Conservation (phyloP, 371 early-diverging fungal genomes). For the Mucor indicus region DNA sequence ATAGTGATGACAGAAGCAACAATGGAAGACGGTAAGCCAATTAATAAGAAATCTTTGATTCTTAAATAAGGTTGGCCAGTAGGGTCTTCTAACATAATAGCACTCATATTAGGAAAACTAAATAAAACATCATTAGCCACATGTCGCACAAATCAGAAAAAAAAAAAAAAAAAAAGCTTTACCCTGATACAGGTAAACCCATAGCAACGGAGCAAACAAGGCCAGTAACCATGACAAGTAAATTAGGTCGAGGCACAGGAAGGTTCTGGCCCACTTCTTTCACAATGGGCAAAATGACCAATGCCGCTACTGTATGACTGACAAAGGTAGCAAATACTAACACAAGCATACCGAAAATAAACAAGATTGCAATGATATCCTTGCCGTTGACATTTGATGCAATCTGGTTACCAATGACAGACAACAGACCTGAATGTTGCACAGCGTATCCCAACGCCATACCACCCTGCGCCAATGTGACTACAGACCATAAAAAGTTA, state of each 20-base stretch:
- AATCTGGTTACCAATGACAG: slow-evolving; percentile 68
- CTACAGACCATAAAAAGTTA: slow-evolving; percentile 86
- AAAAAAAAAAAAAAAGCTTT: background rate
- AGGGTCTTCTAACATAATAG: slow-evolving; percentile 86
- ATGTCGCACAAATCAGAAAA: background rate
- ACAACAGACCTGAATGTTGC: slow-evolving; percentile 80
- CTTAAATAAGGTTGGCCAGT: slow-evolving; percentile 82
- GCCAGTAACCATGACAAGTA: slow-evolving; percentile 75
- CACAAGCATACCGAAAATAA: slow-evolving; percentile 61
- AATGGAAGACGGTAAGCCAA: slow-evolving; percentile 74
- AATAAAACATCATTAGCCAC: background rate
- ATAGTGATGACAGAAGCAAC: slow-evolving; percentile 66
- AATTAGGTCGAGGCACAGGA: slow-evolving; percentile 76
- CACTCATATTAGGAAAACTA: slow-evolving; percentile 86
- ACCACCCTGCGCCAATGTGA: slow-evolving; percentile 94
- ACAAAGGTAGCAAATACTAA: slow-evolving; percentile 87
- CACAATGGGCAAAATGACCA: slow-evolving; percentile 80
- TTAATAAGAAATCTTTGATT: slow-evolving; percentile 78
- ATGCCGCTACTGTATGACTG: slow-evolving; percentile 87
- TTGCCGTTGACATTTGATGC: slow-evolving; percentile 58
- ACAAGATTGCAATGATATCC: slow-evolving; percentile 57
- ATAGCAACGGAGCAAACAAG: slow-evolving; percentile 38
- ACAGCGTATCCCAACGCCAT: slow-evolving; percentile 89
- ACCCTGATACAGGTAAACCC: slow-evolving; percentile 21
- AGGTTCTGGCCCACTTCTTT: slow-evolving; percentile 64